Evolutionary conservation across 305 asterid genomes (phyloP), one percentile per base, ranked within the genome.

Genomic region (Fraxinus sp.): DNA sequence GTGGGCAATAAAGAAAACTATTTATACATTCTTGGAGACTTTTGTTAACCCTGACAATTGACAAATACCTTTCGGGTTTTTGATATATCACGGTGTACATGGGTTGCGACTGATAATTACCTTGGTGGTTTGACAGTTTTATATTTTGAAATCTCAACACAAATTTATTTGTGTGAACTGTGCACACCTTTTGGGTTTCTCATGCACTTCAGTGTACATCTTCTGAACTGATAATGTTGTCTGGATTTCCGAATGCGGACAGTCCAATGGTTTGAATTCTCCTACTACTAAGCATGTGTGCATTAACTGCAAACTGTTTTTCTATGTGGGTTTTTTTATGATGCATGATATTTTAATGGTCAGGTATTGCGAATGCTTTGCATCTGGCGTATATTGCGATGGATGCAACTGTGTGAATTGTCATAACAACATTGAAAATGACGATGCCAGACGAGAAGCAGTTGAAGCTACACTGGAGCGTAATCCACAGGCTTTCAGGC

Each of bases 361-460:
- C 89, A 95, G 98, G 92, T 95, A 95, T 82, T 95, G 98, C 85
- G 99, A 95, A 84, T 95, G 99, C 88, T 95, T 95, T 87, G 97
- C 99, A 73, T 92, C 99, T 80, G 99, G 99, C 64, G 87, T 91
- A 82, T 95, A 92, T 80, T 95, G 99, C 73, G 97, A 94, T 73
- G 97, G 98, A 76, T 95, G 99, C 92, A 95, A 95, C 88, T 95
- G 99, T 80, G 92, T 86, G 76, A 95, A 95, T 83, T 95, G 99
- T 84, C 93, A 92, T 76, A 95, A 95, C 88, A 95, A 95, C 88
- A 92, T 86, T 13, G 98, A 91, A 89, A 94, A 94, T 78, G 98
- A 95, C 49, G 91, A 91, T 77, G 93, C 98, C 76, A 90, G 99
- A 84, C 89, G 97, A 64, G 98, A 95, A 87, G 99, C 99, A 30